Conservation (phyloP, 2,329 filamentous ascomycete species). For the Tricladium varicosporioides region DNA sequence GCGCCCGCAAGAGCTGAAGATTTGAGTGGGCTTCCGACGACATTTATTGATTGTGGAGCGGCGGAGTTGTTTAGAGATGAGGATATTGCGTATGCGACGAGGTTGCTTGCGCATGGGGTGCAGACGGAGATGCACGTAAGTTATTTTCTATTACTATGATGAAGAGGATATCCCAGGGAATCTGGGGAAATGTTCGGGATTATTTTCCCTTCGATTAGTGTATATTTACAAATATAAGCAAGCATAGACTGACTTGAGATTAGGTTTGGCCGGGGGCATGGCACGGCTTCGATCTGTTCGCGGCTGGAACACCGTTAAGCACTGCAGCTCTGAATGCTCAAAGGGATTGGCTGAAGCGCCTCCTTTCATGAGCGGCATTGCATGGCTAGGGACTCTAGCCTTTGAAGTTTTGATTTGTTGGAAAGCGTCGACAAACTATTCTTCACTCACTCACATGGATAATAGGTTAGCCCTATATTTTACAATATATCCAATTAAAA, state of each 20-base stretch:
- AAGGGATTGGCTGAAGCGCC: background rate
- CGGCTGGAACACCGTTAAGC: background rate
- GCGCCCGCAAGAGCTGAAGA: slow-evolving; percentile 33
- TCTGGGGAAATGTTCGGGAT: background rate
- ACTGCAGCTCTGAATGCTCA: background rate
- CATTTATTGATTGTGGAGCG: slow-evolving; percentile 37
- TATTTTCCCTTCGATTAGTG: background rate
- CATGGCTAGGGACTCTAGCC: too few species aligned
- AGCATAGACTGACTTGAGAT: too few species aligned
- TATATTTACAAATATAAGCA: too few species aligned
- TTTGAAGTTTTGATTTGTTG: too few species aligned
- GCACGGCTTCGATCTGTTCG: slow-evolving; percentile 4
- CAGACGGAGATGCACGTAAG: slow-evolving; percentile 36
- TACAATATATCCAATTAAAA: too few species aligned
- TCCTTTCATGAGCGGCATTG: background rate
- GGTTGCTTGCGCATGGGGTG: slow-evolving; percentile 35
- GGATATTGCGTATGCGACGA: slow-evolving; percentile 35
- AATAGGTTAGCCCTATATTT: too few species aligned
- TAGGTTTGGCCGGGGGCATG: slow-evolving; percentile 33
- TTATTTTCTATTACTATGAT: background rate
- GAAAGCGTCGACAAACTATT: too few species aligned
- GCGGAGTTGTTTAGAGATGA: slow-evolving; percentile 38
- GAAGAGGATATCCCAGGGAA: too few species aligned
- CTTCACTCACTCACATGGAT: too few species aligned
- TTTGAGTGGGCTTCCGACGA: slow-evolving; percentile 32